phyloP scores from a whole-genome alignment of 2,329 filamentous ascomycete genomes.

The Hypoxylon sp. region DNA sequence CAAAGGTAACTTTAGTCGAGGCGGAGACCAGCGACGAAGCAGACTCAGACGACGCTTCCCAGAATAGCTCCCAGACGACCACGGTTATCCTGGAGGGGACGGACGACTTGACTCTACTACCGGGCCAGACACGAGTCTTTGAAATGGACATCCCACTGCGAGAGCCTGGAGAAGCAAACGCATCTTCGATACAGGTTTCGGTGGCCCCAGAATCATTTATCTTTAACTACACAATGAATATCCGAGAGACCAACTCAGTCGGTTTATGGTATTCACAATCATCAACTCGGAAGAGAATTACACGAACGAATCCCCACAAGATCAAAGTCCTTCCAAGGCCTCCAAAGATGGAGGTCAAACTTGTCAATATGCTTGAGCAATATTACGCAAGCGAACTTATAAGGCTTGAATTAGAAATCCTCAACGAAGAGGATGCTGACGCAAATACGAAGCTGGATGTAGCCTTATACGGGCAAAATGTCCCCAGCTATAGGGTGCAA shows the following conservation, averaged over 20 bases:
- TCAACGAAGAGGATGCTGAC: constrained; percentile 87
- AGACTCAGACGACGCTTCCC: constrained; percentile 47
- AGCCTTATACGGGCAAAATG: constrained; percentile 72
- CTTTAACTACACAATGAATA: constrained; percentile 74
- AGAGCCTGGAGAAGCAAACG: constrained; percentile 83
- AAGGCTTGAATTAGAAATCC: constrained; percentile 75
- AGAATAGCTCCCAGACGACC: constrained; percentile 49
- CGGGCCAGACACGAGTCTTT: constrained; percentile 78
- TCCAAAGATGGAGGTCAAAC: constrained; percentile 86
- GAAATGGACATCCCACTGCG: constrained; percentile 80
- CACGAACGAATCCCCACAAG: constrained; percentile 65
- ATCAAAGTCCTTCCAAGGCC: constrained; percentile 88
- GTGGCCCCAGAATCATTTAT: constrained; percentile 77
- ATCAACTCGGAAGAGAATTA: constrained; percentile 61
- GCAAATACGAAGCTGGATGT: constrained; percentile 80
- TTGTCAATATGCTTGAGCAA: constrained; percentile 74
- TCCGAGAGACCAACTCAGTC: constrained; percentile 60
- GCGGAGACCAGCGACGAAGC: constrained; percentile 51
- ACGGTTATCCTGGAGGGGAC: constrained; percentile 64
- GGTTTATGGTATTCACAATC: constrained; percentile 67
- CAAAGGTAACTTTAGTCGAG: constrained; percentile 46
- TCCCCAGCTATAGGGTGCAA: constrained; percentile 63
- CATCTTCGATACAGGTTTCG: constrained; percentile 73
- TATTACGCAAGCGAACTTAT: constrained; percentile 91
- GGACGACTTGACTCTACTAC: constrained; percentile 74